Evolutionary conservation across 371 early-diverging fungal genomes (phyloP), one percentile per base, ranked within the genome.

Genomic region (Actinomortierella wolfii): DNA sequence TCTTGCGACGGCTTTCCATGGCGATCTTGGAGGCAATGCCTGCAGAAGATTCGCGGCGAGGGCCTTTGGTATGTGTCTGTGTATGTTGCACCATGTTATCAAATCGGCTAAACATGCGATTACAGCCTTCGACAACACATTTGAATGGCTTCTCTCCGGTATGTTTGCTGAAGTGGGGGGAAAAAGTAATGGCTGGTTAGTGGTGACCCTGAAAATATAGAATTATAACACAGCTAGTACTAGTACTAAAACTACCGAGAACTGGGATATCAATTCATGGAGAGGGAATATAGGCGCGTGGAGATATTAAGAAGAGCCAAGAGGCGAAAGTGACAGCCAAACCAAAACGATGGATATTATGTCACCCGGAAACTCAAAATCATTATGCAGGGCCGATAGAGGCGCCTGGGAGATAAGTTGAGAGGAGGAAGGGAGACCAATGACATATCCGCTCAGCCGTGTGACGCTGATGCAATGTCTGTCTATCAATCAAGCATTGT

Each of bases 11-110:
- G 39, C 59, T 73, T 49, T 73, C 73, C 21, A 62, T 54, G 2
- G 73, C 73, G 13, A 73, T 73, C 54, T 62, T 73, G 21, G 48
- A 46, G 0, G 73, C 73, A 41, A 73, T 62, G 0, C 39, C 59
- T 21, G 58, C 73, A 7, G 63, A 43, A 4, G 63, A 53, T 40
- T 66, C 73, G 3, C 50, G 53, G 17, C 56, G 50, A 17, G 63
- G 51, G 18, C 73, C 67, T 53, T 73, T 73, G 57, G 79, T 78
- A 54, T 85, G 85, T 0, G 83, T 85, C 47, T 83, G 83, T 7
- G 83, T 85, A 56, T 85, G 85, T 59, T 85, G 85, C 68, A 85
- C 83, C 85, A 85, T 85, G 67, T 85, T 85, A 61, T 85, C 85
- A 51, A 83, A 83, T 1, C 85, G 80, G 53, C 83, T 83, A 29